Base-by-base conservation (phyloP, 2,329 filamentous ascomycete genomes). In the Huntiella abstrusa region DNA sequence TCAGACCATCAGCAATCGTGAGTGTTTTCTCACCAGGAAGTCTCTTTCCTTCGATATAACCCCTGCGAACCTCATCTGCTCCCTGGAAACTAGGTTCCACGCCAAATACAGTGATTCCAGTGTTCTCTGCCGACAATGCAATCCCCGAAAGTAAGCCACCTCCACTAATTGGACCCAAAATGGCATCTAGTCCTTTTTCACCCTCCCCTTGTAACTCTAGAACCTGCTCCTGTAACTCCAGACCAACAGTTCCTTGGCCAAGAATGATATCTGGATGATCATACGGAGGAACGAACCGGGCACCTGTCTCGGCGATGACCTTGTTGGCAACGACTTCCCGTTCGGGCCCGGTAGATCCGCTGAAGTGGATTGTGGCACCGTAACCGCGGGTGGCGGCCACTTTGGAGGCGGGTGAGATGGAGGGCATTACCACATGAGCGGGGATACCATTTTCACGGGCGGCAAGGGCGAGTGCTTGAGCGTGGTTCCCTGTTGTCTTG, bases 261-360 rank as follows among this genome's bases (percentile, higher is more conserved):
- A 94, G 73, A 47, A 96, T 81, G 53, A 95, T 86, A 59, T 95
- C 76, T 2, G 83, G 81, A 62, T 96, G 83, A 60, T 96, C 84
- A 59, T 95, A 95, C 0, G 91, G 87, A 46, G 87, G 87, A 4
- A 98, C 72, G 7, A 95, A 66, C 1, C 78, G 75, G 0, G 85
- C 86, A 36, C 80, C 79, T 1, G 83, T 93, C 49, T 77, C 64
- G 22, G 65, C 64, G 1, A 85, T 70, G 4, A 95, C 75, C 3
- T 75, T 63, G n/a, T 61, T 66, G 1, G 85, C 77, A 5, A 80
- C 75, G 5, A 80, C 81, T 62, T 94, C 85, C 41, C 91, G 77
- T 66, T 95, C 88, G 3, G 71, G 64, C 36, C 73, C 74, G 2
- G 86, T 94, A 49, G 77, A 79, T 12, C 88, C 88, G 57, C 77